phyloP scores from a whole-genome alignment of 805 yeast species.

The Candida yuanshanica region DNA sequence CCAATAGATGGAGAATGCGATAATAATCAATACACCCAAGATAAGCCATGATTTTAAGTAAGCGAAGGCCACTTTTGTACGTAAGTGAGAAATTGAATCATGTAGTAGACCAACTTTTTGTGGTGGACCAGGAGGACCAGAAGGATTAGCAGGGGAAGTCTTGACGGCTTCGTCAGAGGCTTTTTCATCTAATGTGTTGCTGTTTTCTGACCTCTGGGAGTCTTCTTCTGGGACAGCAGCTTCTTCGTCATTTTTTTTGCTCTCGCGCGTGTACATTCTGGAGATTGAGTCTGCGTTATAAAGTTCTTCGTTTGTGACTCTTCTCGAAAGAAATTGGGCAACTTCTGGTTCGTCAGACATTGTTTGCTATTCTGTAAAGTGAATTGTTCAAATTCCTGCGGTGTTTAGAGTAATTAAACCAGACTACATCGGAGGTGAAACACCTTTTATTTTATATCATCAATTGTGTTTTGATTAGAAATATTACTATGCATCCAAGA shows the following conservation, averaged over 20 bases:
- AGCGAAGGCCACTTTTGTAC: constrained; percentile 8
- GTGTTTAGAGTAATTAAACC: too few relatives aligned
- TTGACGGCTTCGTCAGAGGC: too few relatives aligned
- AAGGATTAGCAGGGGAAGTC: too few relatives aligned
- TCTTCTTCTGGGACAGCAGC: not conserved
- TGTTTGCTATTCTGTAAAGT: too few relatives aligned
- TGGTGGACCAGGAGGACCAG: constrained; percentile 3
- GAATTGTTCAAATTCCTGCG: too few relatives aligned
- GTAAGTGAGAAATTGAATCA: constrained; percentile 8
- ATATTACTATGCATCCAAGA: too few relatives aligned
- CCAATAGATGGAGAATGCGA: constrained; percentile 31
- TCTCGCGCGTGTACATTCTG: not conserved
- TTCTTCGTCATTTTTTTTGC: not conserved
- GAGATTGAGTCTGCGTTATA: not conserved
- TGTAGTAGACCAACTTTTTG: constrained; percentile 15
- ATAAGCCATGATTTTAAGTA: constrained; percentile 15
- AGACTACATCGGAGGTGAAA: too few relatives aligned
- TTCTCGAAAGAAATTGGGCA: not conserved
- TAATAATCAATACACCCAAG: constrained; percentile 33
- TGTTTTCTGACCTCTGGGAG: not conserved
- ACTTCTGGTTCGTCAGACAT: constrained; percentile 1
- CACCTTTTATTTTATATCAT: too few relatives aligned
- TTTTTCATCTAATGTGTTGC: not conserved
- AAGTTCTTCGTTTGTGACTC: not conserved
- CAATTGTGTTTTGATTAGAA: too few relatives aligned